phyloP scores from a whole-genome alignment of 1,284 basidiomycete species.

The Calocybe gambosa region DNA sequence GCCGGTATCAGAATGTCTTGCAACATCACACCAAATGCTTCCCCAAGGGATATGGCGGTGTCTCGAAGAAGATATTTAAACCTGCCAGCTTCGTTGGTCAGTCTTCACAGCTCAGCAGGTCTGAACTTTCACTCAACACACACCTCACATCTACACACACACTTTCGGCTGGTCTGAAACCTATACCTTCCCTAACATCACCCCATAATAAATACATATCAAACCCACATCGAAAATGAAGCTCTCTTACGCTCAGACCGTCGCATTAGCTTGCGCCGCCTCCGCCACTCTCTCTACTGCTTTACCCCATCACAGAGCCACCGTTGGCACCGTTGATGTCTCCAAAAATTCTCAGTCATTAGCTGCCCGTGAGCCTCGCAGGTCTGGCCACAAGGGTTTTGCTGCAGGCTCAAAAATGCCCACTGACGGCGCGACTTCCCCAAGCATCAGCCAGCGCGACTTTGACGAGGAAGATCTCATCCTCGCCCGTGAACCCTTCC shows the following conservation, averaged over 20 bases:
- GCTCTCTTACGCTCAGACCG: conserved; percentile 9
- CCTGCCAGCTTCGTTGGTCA: neutral
- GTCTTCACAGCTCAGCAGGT: conserved; percentile 8
- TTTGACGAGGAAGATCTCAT: conserved; percentile 2
- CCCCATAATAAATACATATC: neutral
- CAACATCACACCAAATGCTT: neutral
- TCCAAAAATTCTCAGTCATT: neutral
- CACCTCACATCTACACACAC: neutral
- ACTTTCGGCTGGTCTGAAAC: conserved; percentile 5
- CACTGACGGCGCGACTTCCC: neutral
- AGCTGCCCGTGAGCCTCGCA: neutral
- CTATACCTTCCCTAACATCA: neutral
- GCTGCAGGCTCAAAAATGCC: conserved; percentile 3
- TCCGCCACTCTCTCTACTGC: conserved; percentile 6
- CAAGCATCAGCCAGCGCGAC: neutral
- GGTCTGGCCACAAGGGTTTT: neutral
- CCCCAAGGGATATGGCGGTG: neutral
- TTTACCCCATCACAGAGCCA: neutral
- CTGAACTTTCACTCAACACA: conserved; percentile 7
- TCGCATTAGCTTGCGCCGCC: conserved; percentile 7
- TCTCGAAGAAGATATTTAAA: conserved; percentile 5
- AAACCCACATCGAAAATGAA: conserved; percentile 6
- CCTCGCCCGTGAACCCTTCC: neutral
- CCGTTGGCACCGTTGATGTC: neutral
- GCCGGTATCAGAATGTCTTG: neutral